Evolutionary conservation across 495 filamentous ascomycete genomes (phyloP).

Genomic region (Neurospora intermedia): DNA sequence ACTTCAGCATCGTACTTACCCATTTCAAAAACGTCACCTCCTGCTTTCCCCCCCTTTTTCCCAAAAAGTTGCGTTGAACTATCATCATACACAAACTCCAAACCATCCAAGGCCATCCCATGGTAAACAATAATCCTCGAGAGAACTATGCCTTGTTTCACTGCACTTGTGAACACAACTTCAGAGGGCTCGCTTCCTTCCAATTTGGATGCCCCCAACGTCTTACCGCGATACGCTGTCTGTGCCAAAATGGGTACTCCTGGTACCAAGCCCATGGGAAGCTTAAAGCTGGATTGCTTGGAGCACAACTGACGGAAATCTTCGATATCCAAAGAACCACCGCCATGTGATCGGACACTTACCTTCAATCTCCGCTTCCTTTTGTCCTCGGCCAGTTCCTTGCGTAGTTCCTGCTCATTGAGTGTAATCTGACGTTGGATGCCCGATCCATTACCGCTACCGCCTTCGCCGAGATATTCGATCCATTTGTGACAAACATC

Average conservation of each 20-base stretch:
- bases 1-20: constrained; percentile 36
- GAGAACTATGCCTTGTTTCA: constrained; percentile 62
- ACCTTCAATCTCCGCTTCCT: constrained; percentile 61
- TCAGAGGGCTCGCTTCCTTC: constrained; percentile 63
- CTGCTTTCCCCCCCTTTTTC: constrained; percentile 62
- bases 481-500: constrained; percentile 63
- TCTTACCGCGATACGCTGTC: constrained; percentile 64
- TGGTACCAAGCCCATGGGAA: constrained; percentile 35
- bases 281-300: constrained; percentile 60
- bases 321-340: constrained; percentile 60
- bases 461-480: constrained; percentile 58
- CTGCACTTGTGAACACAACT: constrained; percentile 59
- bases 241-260: constrained; percentile 43
- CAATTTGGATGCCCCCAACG: constrained; percentile 63
- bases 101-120: constrained; percentile 65
- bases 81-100: constrained; percentile 94
- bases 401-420: constrained; percentile 64
- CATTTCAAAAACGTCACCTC: constrained; percentile 67
- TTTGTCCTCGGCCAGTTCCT: constrained; percentile 55
- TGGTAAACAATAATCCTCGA: constrained; percentile 68
- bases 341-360: constrained; percentile 60
- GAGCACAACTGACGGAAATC: constrained; percentile 59
- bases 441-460: constrained; percentile 17
- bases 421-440: constrained; percentile 62
- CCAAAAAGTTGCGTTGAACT: constrained; percentile 81